phyloP scores from a whole-genome alignment of 2,329 filamentous ascomycete species.

The Fusarium sp. region DNA sequence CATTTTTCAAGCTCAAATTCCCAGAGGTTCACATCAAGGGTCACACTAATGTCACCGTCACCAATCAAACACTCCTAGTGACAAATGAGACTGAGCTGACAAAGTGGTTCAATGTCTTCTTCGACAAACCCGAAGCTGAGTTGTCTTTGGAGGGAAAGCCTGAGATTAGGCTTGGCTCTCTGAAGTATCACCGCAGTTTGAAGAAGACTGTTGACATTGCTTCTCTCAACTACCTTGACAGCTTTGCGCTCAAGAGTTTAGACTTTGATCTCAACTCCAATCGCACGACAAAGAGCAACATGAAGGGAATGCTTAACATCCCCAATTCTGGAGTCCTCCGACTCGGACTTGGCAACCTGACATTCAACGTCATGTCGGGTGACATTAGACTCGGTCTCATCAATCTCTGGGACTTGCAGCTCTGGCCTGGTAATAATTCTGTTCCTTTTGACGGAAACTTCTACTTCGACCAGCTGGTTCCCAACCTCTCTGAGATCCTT shows the following conservation, averaged over 20 bases:
- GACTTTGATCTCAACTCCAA: constrained; percentile 50
- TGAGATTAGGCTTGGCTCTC: constrained; percentile 49
- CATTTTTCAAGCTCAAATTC: constrained; percentile 39
- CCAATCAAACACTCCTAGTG: constrained; percentile 47
- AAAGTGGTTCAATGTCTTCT: constrained; percentile 50
- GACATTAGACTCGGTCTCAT: constrained; percentile 51
- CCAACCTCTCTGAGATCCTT: constrained; percentile 53
- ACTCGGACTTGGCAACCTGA: constrained; percentile 56
- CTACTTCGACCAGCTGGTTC: constrained; percentile 50
- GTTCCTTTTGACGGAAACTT: constrained; percentile 52
- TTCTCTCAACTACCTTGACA: constrained; percentile 51
- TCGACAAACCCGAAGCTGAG: constrained; percentile 47
- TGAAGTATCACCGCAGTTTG: constrained; percentile 49
- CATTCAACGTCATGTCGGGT: constrained; percentile 53
- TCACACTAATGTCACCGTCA: constrained; percentile 48
- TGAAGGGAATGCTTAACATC: constrained; percentile 53
- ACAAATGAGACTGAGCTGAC: constrained; percentile 51
- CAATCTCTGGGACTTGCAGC: constrained; percentile 48
- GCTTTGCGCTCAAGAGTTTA: constrained; percentile 51
- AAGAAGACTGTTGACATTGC: constrained; percentile 53
- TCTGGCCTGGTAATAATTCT: constrained; percentile 55
- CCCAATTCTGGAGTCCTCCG: constrained; percentile 55
- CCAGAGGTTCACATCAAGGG: constrained; percentile 46
- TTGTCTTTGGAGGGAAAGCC: constrained; percentile 51
- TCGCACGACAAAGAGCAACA: constrained; percentile 49